phyloP scores from a whole-genome alignment of 129 eudicot species.

The Lactuca saligna region DNA sequence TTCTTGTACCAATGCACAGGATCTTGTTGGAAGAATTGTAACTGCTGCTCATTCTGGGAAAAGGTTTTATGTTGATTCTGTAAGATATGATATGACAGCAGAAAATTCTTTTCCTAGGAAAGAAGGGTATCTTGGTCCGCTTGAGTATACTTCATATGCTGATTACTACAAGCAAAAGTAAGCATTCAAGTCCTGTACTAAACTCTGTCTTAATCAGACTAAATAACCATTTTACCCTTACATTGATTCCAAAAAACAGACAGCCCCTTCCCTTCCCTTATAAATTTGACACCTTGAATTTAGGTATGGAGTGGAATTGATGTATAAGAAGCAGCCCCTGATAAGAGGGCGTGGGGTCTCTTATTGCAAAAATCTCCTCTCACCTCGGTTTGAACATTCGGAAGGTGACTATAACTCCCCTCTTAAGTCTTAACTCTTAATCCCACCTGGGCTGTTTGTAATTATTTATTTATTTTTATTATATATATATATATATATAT shows the following conservation, averaged over 20 bases:
- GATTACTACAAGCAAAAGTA: constrained; percentile 96
- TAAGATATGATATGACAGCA: constrained; percentile 91
- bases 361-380: constrained; percentile 95
- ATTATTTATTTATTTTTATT: constrained; percentile 16
- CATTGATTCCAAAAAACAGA: no score
- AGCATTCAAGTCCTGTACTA: background rate
- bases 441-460: background rate
- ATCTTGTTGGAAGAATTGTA: constrained; percentile 84
- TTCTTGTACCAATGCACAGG: constrained; percentile 56
- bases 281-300: no score
- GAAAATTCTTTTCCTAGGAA: constrained; percentile 98
- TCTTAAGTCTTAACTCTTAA: background rate
- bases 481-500: no score
- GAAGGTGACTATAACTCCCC: constrained; percentile 42
- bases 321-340: constrained; percentile 81
- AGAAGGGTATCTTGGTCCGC: constrained; percentile 99
- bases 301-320: constrained; percentile 96
- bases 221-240: no score
- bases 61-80: constrained; percentile 90
- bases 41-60: constrained; percentile 99
- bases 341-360: constrained; percentile 98
- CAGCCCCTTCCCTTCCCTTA: no score
- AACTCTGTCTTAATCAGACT: no score
- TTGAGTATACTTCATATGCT: constrained; percentile 97
- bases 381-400: constrained; percentile 95